Evolutionary conservation across 305 asterid species (phyloP), one percentile per base, ranked within the genome.

Genomic region (Petunia hybrid): DNA sequence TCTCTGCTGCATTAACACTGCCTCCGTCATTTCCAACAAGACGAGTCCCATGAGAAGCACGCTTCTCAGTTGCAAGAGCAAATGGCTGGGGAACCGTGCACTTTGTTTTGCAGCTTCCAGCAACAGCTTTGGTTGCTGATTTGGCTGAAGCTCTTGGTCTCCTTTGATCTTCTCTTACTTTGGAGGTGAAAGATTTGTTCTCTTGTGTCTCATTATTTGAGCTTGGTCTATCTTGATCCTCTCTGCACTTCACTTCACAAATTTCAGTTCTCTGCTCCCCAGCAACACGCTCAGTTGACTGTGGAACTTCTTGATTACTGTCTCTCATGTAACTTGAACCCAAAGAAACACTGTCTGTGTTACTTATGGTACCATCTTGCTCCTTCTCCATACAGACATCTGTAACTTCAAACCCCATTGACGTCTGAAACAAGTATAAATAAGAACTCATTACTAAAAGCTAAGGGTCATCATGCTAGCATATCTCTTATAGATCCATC

Each of bases 71-170:
- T 79, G 94, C 95, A 87, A 93, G 85, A 80, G 95, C 89, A 89
- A 91, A 93, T 22, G 98, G 98, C 73, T 80, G 92, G 10, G 98
- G 97, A 56, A 93, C 89, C 10, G 97, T 91, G 87, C 88, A 85
- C 83, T 85, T 92, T 41, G 88, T 76, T 87, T 86, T 88, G 68
- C 86, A 83, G 83, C 85, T 86, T 84, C 91, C 92, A 63, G 80
- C 82, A 74, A 87, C 82, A 77, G 85, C 73, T 71, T 68, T 84
- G 66, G 66, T 80, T 57, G 82, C 77, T 57, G 87, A 81, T 85
- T 89, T 87, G 7, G 55, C 80, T 43, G 87, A 68, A 79, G 81
- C 82, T 74, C 67, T 80, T 41, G 80, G 61, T 79, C 85, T 88
- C 87, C 79, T 84, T 60, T 80, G 41, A 35, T 83, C 87, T 82